Evolutionary conservation across 2,329 filamentous ascomycete genomes (phyloP).

Genomic region (Aspergillus flavus): DNA sequence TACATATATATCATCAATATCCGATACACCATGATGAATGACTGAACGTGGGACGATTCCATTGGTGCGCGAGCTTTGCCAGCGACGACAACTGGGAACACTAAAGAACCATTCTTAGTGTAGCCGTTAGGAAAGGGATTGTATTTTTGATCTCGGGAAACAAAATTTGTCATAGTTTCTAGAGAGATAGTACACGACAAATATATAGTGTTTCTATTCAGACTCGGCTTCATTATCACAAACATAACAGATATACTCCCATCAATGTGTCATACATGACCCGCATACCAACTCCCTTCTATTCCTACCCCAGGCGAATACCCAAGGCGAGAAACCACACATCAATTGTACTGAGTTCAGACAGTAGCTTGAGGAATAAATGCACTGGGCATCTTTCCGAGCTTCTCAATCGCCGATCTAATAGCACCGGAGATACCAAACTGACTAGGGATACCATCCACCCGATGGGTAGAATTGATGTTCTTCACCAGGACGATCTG

Average conservation of each 20-base stretch:
- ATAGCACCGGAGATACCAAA: constrained; percentile 48
- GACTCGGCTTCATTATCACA: no score
- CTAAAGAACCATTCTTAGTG: no score
- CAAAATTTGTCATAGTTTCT: no score
- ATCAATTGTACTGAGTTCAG: neutral
- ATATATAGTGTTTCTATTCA: no score
- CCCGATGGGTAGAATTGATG: constrained; percentile 80
- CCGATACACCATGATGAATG: no score
- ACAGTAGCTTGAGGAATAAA: neutral
- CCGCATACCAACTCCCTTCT: neutral
- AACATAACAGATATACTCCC: neutral
- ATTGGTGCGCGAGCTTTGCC: no score
- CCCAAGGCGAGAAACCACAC: neutral
- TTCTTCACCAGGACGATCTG: constrained; percentile 89
- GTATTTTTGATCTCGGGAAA: no score
- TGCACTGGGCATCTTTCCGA: neutral
- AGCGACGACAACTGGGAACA: no score
- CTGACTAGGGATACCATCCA: constrained; percentile 73
- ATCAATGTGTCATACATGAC: neutral
- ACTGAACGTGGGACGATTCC: no score
- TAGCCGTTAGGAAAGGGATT: no score
- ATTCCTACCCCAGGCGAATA: neutral
- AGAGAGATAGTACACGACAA: no score
- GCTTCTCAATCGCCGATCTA: neutral
- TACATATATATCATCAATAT: no score